A percentile compares a stretch with the other conserved stretches of the same genome.
Evolutionary conservation across 345 rosid genomes (phyloP).

Genomic region (Citrus sp.): DNA sequence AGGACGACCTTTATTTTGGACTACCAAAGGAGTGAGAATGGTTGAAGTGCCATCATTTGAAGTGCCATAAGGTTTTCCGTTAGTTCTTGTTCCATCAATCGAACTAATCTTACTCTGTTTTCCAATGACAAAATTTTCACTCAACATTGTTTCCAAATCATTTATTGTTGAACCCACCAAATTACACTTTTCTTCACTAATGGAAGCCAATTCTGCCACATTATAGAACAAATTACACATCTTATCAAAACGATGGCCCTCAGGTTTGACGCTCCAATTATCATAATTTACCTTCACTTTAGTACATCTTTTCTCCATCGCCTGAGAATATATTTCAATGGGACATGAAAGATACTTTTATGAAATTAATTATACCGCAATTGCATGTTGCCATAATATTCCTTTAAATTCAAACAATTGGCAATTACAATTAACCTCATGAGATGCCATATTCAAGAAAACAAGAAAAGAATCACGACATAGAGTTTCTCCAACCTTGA

Average conservation of each 20-base stretch:
- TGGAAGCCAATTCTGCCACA: not conserved
- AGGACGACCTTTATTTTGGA: not conserved
- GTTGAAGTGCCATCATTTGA: not conserved
- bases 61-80: not conserved
- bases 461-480: too few relatives aligned
- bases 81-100: not conserved
- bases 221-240: not conserved
- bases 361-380: too few relatives aligned
- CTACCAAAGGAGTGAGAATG: not conserved
- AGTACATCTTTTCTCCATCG: too few relatives aligned
- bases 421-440: too few relatives aligned
- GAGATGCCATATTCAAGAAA: too few relatives aligned
- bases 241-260: not conserved
- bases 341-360: too few relatives aligned
- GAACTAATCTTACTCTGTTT: too few relatives aligned
- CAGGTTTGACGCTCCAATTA: not conserved
- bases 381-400: too few relatives aligned
- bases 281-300: too few relatives aligned
- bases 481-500: too few relatives aligned
- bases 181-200: not conserved
- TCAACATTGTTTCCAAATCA: not conserved
- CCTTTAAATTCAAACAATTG: too few relatives aligned
- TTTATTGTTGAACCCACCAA: not conserved
- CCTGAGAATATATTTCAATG: too few relatives aligned
- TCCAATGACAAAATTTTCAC: not conserved